These are phyloP conservation scores for Solanum clarkiae DNA, from an alignment of 257 asterid species.

Conservation along the genomic window DNA sequence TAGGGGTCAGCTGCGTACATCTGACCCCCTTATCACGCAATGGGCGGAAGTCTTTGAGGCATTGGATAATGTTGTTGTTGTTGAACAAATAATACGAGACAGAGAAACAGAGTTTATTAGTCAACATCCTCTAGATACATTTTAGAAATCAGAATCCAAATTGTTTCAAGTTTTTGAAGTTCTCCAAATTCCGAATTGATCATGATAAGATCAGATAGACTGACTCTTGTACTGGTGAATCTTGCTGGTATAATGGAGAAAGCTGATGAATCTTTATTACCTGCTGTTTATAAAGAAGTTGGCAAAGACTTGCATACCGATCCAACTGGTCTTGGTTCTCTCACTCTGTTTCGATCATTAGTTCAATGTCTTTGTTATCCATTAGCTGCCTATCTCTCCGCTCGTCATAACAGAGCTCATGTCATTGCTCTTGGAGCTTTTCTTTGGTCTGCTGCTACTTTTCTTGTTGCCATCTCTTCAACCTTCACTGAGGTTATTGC, in stretches of 20 bases:
- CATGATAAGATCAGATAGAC: background rate
- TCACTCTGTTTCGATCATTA: background rate
- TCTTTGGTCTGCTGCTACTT: conserved; percentile 4
- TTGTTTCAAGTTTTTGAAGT: background rate
- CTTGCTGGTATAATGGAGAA: conserved; percentile 27
- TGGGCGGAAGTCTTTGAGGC: no score
- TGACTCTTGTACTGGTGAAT: background rate
- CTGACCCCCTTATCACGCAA: no score
- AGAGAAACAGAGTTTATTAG: background rate
- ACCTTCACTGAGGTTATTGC: background rate
- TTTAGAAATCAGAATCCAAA: background rate
- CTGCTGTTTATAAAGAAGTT: conserved; percentile 69
- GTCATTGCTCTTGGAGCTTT: conserved; percentile 24
- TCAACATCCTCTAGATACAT: background rate
- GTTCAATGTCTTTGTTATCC: background rate
- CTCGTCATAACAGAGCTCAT: background rate
- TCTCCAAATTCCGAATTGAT: background rate
- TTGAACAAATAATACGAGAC: no score
- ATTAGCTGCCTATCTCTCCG: background rate
- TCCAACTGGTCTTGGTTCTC: background rate
- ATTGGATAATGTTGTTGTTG: no score
- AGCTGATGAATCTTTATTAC: conserved; percentile 76
- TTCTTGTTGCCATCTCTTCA: background rate
- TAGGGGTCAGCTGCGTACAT: no score
- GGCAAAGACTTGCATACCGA: background rate